Conservation (phyloP, 2,329 filamentous ascomycete genomes). For the Aspergillus terreus region DNA sequence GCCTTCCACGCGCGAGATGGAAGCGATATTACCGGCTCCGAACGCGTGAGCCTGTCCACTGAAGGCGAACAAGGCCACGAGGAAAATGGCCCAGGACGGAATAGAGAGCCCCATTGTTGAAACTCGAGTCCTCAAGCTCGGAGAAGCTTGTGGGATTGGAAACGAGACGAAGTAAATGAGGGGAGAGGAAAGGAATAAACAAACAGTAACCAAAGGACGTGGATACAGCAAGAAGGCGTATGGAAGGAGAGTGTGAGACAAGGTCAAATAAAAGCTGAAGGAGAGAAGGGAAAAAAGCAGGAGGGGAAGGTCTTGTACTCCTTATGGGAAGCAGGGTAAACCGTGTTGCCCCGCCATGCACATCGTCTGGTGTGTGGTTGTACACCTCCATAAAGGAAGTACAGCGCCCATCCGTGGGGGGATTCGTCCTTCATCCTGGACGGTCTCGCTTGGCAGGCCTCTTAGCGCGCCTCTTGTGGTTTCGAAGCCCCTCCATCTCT, state of each 20-base stretch:
- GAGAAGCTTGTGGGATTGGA: not conserved
- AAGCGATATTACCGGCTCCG: constrained; percentile 84
- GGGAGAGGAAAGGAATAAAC: not conserved
- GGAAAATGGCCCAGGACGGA: constrained; percentile 25
- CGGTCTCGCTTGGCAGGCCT: too few species aligned
- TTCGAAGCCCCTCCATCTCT: too few species aligned
- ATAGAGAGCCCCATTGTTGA: not conserved
- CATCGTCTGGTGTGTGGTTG: too few species aligned
- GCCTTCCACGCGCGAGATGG: constrained; percentile 74
- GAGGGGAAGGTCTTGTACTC: too few species aligned
- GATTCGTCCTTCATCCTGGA: too few species aligned
- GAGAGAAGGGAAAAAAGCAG: not conserved
- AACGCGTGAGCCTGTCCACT: constrained; percentile 70
- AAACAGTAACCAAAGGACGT: not conserved
- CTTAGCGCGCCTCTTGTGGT: too few species aligned
- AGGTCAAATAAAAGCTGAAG: not conserved
- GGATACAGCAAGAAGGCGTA: not conserved
- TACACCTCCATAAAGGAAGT: too few species aligned
- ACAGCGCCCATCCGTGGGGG: too few species aligned
- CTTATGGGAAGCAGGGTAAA: too few species aligned
- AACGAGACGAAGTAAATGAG: not conserved
- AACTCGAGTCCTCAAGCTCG: not conserved
- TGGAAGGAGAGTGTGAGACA: not conserved
- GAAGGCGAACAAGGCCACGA: constrained; percentile 61
- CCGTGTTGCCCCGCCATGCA: not conserved